These are phyloP conservation scores for Penicillium nordicum DNA, from an alignment of 2,329 filamentous ascomycete species.

Conservation along the genomic window DNA sequence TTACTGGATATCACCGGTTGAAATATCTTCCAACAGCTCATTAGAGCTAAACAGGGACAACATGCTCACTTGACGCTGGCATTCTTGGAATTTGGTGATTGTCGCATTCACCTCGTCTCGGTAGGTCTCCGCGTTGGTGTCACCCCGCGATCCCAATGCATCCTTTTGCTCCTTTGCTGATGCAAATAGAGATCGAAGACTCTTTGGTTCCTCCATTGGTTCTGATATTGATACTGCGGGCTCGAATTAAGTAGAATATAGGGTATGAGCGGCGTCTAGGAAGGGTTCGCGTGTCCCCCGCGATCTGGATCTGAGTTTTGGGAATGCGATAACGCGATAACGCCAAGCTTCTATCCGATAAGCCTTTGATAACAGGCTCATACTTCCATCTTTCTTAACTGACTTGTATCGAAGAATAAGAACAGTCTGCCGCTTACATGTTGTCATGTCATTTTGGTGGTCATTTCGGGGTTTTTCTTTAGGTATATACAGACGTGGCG, in stretches of 20 bases:
- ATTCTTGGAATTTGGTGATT: conserved; percentile 70
- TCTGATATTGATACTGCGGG: conserved; percentile 16
- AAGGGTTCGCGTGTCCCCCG: conserved; percentile 17
- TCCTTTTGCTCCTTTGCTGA: conserved; percentile 55
- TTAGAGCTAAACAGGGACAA: conserved; percentile 87
- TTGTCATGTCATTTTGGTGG: too few species aligned
- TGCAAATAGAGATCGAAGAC: conserved; percentile 53
- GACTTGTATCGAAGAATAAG: too few species aligned
- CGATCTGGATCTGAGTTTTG: conserved; percentile 23
- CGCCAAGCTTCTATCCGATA: background rate
- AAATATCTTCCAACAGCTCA: conserved; percentile 80
- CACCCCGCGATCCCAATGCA: conserved; percentile 60
- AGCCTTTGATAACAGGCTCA: background rate
- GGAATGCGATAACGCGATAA: conserved; percentile 14
- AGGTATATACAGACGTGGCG: too few species aligned
- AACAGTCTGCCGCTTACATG: too few species aligned
- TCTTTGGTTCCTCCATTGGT: conserved; percentile 49
- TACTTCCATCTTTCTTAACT: background rate
- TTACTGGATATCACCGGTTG: conserved; percentile 77
- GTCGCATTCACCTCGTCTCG: conserved; percentile 64
- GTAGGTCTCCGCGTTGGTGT: conserved; percentile 64
- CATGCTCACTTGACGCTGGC: conserved; percentile 63
- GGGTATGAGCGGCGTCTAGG: background rate
- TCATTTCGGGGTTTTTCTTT: too few species aligned
- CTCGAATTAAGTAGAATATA: background rate